These are phyloP conservation scores for Trichocladium uniseriatum DNA, from an alignment of 495 filamentous ascomycete genomes.

Conservation along the genomic window DNA sequence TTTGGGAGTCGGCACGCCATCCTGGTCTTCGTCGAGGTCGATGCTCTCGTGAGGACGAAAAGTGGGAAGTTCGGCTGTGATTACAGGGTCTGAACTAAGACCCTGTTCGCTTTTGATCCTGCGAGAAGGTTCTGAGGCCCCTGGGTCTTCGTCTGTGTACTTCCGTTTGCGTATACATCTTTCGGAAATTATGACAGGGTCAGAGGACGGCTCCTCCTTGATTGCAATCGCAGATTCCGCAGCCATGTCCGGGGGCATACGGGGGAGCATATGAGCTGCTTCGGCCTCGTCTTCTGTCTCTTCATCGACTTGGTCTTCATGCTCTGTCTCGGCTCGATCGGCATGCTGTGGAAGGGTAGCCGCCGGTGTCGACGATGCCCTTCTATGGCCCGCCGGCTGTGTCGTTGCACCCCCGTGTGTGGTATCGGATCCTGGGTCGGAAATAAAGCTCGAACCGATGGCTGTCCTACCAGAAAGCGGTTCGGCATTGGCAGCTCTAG, in stretches of 20 bases:
- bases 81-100: conserved; percentile 28
- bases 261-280: conserved; percentile 20
- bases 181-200: conserved; percentile 38
- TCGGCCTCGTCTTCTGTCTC: conserved; percentile 2
- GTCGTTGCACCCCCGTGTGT: background rate
- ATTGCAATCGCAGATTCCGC: conserved; percentile 13
- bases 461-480: background rate
- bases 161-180: conserved; percentile 37
- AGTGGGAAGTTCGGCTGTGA: conserved; percentile 21
- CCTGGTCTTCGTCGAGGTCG: conserved; percentile 61
- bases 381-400: background rate
- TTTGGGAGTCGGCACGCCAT: conserved; percentile 52
- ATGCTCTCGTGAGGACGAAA: conserved; percentile 48
- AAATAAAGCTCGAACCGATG: conserved; percentile 4
- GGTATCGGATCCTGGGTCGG: conserved; percentile 7
- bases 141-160: conserved; percentile 11
- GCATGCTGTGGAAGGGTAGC: too few relatives aligned
- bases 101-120: conserved; percentile 30
- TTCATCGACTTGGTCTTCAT: background rate
- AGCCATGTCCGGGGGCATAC: conserved; percentile 6
- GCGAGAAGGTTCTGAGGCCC: conserved; percentile 1
- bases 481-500: background rate
- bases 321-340: background rate
- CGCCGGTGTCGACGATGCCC: conserved; percentile 1
- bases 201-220: conserved; percentile 38